phyloP scores from a whole-genome alignment of 768 basidiomycete genomes.

The Strobilomyces dryophilus region DNA sequence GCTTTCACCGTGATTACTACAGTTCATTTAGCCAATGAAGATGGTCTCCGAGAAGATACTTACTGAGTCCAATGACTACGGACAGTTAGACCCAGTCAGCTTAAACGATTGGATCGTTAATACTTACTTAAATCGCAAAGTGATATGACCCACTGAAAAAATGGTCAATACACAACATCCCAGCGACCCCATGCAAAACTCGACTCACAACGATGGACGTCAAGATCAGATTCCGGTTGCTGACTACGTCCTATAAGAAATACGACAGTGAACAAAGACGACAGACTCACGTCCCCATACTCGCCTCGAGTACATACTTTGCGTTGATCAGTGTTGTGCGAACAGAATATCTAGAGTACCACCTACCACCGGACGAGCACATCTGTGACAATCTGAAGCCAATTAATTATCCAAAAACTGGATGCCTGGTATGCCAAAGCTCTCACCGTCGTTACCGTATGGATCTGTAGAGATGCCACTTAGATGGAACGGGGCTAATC shows the following conservation, averaged over 20 bases:
- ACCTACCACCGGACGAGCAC: conserved; percentile 43
- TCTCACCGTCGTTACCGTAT: conserved; percentile 51
- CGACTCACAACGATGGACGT: conserved; percentile 45
- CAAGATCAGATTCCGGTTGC: conserved; percentile 39
- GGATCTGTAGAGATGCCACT: conserved; percentile 35
- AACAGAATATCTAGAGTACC: neutral
- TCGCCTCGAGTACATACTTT: conserved; percentile 46
- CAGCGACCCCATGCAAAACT: neutral
- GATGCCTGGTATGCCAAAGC: neutral
- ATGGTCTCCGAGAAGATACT: neutral
- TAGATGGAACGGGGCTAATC: neutral
- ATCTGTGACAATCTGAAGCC: conserved; percentile 42
- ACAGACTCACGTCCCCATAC: conserved; percentile 45
- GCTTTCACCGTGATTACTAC: conserved; percentile 51
- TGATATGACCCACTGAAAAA: conserved; percentile 35
- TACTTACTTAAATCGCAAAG: conserved; percentile 44
- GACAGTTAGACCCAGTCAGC: neutral
- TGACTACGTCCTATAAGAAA: conserved; percentile 33
- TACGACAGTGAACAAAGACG: neutral
- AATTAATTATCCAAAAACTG: neutral
- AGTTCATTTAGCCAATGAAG: neutral
- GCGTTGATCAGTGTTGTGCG: neutral
- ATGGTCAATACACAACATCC: conserved; percentile 1
- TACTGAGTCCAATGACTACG: conserved; percentile 12
- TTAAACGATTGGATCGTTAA: neutral